Conservation (phyloP, 106 monocot genomes). For the Cymbidium sinense region DNA sequence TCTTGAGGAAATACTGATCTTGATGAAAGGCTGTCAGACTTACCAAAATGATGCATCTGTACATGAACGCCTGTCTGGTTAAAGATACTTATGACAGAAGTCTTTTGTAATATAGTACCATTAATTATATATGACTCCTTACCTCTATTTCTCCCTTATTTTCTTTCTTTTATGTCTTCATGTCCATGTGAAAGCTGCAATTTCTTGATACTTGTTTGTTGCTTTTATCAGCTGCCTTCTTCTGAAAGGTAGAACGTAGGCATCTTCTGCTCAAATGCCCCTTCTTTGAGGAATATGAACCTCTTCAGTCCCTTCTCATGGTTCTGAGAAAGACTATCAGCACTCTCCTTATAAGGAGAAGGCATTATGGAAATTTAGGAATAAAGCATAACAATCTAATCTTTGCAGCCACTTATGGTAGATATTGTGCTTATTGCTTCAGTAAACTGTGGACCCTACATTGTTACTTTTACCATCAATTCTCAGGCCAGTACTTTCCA, state of each 20-base stretch:
- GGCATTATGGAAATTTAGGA: slow-evolving; percentile 24
- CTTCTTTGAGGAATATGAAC: slow-evolving; percentile 7
- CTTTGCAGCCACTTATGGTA: slow-evolving; percentile 15
- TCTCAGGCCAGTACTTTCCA: slow-evolving; percentile 9
- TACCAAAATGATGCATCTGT: slow-evolving; percentile 47
- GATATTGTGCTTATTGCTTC: slow-evolving; percentile 34
- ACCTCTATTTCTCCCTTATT: slow-evolving; percentile 6
- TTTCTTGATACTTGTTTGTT: background rate
- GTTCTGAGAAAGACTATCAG: background rate
- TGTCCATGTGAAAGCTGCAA: slow-evolving; percentile 6
- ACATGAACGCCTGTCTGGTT: background rate
- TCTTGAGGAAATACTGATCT: slow-evolving; percentile 26
- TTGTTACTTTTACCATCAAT: slow-evolving; percentile 24
- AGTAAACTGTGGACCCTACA: slow-evolving; percentile 19
- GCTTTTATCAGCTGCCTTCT: background rate
- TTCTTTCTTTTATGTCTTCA: background rate
- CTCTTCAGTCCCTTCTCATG: slow-evolving; percentile 9
- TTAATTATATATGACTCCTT: slow-evolving; percentile 2
- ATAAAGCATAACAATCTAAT: slow-evolving; percentile 11
- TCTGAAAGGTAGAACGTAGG: background rate
- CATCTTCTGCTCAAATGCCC: background rate
- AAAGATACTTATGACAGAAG: background rate
- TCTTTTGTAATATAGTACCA: background rate
- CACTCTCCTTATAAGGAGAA: slow-evolving; percentile 20
- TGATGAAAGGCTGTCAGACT: slow-evolving; percentile 25